Conservation (phyloP, 768 basidiomycete genomes). For the Tylopilus plumbeoviolaceoides region DNA sequence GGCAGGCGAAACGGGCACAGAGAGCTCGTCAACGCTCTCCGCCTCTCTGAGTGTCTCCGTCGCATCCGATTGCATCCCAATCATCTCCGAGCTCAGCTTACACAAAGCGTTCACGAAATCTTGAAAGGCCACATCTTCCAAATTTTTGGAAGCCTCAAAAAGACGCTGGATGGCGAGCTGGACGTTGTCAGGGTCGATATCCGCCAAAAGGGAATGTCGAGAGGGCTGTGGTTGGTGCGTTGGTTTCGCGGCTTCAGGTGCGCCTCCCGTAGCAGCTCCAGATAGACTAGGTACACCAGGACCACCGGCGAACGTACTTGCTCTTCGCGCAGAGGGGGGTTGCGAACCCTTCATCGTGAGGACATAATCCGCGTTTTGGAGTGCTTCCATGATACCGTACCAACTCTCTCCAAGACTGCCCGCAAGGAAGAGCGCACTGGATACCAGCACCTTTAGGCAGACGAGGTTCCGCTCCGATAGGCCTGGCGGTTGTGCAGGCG, state of each 20-base stretch:
- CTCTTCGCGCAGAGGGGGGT: conserved; percentile 28
- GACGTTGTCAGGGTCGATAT: conserved; percentile 73
- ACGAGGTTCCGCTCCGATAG: conserved; percentile 88
- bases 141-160: conserved; percentile 79
- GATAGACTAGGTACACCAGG: conserved; percentile 36
- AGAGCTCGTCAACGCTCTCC: conserved; percentile 33
- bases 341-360: conserved; percentile 57
- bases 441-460: conserved; percentile 80
- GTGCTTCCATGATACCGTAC: conserved; percentile 84
- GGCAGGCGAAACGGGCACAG: conserved; percentile 30
- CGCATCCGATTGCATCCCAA: conserved; percentile 71
- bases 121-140: conserved; percentile 80
- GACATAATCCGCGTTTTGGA: conserved; percentile 95
- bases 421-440: conserved; percentile 74
- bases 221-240: conserved; percentile 21
- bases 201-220: conserved; percentile 62
- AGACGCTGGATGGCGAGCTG: conserved; percentile 72
- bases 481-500: conserved; percentile 56
- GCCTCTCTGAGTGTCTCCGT: conserved; percentile 23
- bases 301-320: conserved; percentile 33
- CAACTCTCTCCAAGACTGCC: conserved; percentile 87
- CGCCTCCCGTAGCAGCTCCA: conserved; percentile 12
- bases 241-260: conserved; percentile 17
- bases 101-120: conserved; percentile 78
- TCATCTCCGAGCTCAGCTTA: conserved; percentile 87